phyloP scores from a whole-genome alignment of 1,284 basidiomycete genomes.

The Rhodotorula sp. region DNA sequence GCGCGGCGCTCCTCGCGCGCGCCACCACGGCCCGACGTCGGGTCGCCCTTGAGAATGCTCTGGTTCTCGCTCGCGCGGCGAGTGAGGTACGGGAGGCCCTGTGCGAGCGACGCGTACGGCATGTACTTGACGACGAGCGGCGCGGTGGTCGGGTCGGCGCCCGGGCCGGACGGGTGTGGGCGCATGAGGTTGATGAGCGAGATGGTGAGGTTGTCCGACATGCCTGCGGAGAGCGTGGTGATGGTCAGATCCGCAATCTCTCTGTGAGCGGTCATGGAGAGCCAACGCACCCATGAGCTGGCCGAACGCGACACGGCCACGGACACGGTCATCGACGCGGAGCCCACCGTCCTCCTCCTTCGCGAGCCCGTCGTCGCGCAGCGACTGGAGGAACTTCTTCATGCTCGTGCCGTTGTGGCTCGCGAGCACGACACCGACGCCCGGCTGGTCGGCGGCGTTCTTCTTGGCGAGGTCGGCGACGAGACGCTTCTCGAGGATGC shows the following conservation, averaged over 20 bases:
- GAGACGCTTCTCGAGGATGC: conserved; percentile 64
- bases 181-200: conserved; percentile 39
- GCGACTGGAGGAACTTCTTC: conserved; percentile 29
- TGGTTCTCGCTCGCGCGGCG: conserved; percentile 47
- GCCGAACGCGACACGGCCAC: conserved; percentile 43
- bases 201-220: conserved; percentile 46
- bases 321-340: conserved; percentile 38
- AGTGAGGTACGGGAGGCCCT: conserved; percentile 45
- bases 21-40: conserved; percentile 41
- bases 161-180: conserved; percentile 4
- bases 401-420: conserved; percentile 46
- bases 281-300: conserved; percentile 44
- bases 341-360: conserved; percentile 26
- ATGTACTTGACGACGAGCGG: conserved; percentile 44
- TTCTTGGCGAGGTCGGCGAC: conserved; percentile 42
- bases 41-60: conserved; percentile 41
- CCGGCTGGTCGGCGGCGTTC: background rate
- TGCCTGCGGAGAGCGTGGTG: conserved; percentile 31
- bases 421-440: conserved; percentile 39
- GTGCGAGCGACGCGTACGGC: conserved; percentile 44
- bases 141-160: conserved; percentile 5
- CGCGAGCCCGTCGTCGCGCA: conserved; percentile 36
- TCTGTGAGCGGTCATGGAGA: background rate
- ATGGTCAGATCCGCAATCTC: background rate
- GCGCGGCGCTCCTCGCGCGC: conserved; percentile 42